Evolutionary conservation across 2,329 filamentous ascomycete species (phyloP).

Genomic region (Penicillium hesseltinei): DNA sequence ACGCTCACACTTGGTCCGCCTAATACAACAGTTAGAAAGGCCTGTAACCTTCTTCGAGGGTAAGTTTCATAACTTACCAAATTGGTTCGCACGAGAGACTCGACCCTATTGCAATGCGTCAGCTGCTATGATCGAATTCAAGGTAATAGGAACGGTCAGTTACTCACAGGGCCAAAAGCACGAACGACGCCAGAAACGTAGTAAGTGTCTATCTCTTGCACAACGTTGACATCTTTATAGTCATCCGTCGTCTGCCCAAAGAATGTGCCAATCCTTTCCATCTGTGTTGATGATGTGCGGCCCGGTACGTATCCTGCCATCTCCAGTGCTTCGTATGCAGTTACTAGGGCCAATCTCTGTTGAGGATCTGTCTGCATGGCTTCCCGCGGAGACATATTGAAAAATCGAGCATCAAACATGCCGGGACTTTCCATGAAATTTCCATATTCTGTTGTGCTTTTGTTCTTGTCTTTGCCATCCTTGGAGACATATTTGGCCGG

Average conservation of each 20-base stretch:
- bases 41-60: no score
- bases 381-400: constrained; percentile 75
- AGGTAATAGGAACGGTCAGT: no score
- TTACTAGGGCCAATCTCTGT: constrained; percentile 56
- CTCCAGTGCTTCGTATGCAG: constrained; percentile 65
- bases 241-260: constrained; percentile 57
- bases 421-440: constrained; percentile 61
- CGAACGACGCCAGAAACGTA: constrained; percentile 3
- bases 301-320: constrained; percentile 17
- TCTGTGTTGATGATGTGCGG: background rate
- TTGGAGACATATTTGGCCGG: background rate
- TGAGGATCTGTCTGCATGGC: constrained; percentile 66
- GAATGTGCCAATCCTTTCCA: constrained; percentile 61
- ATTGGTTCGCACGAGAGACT: background rate
- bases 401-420: constrained; percentile 71
- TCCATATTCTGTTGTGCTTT: background rate
- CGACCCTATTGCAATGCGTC: background rate
- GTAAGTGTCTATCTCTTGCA: constrained; percentile 7
- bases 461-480: background rate
- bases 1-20: constrained; percentile 67
- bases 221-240: constrained; percentile 4
- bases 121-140: no score
- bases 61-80: background rate
- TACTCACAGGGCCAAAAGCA: constrained; percentile 9
- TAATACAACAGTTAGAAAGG: constrained; percentile 55